Evolutionary conservation across 495 filamentous ascomycete species (phyloP).

Genomic region (Amorphotheca resinae): DNA sequence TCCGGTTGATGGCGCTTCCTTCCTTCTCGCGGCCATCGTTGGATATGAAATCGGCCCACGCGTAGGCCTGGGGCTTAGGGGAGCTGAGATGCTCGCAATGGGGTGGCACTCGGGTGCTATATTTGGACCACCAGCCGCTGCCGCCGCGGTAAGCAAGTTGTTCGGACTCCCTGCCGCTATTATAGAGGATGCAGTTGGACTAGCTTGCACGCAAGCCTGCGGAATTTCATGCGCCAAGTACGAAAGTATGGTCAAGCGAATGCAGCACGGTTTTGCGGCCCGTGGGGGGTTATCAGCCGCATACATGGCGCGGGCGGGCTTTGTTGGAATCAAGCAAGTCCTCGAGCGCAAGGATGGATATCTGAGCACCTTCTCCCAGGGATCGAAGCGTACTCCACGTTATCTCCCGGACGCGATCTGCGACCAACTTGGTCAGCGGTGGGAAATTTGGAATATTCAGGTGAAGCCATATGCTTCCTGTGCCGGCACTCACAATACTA

Average conservation of each 20-base stretch:
- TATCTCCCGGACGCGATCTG: conserved; percentile 22
- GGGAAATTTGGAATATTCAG: conserved; percentile 27
- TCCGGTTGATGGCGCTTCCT: conserved; percentile 8
- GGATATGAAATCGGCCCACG: conserved; percentile 31
- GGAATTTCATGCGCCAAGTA: conserved; percentile 33
- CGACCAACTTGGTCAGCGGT: conserved; percentile 26
- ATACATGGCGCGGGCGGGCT: conserved; percentile 25
- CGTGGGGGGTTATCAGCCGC: conserved; percentile 31
- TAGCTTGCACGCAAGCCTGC: conserved; percentile 30
- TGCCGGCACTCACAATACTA: conserved; percentile 23
- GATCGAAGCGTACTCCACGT: conserved; percentile 20
- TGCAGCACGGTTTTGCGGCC: conserved; percentile 35
- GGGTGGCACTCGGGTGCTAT: conserved; percentile 35
- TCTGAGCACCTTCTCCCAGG: conserved; percentile 27
- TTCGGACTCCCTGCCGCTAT: conserved; percentile 20
- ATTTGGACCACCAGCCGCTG: conserved; percentile 30
- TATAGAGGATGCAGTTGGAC: conserved; percentile 28
- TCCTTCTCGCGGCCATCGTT: conserved; percentile 27
- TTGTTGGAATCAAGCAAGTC: conserved; percentile 33
- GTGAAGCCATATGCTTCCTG: conserved; percentile 31
- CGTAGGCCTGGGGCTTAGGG: conserved; percentile 28
- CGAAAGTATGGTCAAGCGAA: conserved; percentile 30
- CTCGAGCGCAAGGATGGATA: conserved; percentile 31
- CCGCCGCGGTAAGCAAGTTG: conserved; percentile 29
- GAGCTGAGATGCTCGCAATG: conserved; percentile 25